phyloP scores from a whole-genome alignment of 2,329 filamentous ascomycete genomes.

The Cytospora piceae region DNA sequence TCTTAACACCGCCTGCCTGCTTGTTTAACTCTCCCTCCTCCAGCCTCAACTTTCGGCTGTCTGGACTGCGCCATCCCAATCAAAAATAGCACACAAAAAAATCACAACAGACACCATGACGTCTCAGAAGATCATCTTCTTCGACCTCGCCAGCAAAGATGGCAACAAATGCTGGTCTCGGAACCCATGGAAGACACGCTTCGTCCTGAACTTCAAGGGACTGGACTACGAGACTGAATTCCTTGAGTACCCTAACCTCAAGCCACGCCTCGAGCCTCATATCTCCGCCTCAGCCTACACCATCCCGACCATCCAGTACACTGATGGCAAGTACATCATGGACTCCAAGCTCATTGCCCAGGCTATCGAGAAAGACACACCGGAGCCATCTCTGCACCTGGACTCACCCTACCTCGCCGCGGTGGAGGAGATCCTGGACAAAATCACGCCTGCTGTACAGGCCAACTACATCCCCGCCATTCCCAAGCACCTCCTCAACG shows the following conservation, averaged over 20 bases:
- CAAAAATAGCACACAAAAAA: background rate
- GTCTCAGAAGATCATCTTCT: constrained; percentile 54
- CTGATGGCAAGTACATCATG: constrained; percentile 63
- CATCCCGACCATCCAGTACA: constrained; percentile 58
- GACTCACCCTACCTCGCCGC: constrained; percentile 54
- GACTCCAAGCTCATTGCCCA: constrained; percentile 65
- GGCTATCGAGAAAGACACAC: constrained; percentile 61
- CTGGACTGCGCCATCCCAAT: background rate
- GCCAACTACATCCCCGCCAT: constrained; percentile 53
- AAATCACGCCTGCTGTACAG: constrained; percentile 40
- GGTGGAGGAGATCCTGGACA: constrained; percentile 46
- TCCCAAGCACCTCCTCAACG: constrained; percentile 54
- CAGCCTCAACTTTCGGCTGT: background rate
- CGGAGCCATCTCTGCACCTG: constrained; percentile 60
- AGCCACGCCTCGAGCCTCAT: constrained; percentile 55
- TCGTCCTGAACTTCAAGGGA: constrained; percentile 69
- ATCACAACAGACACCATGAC: constrained; percentile 36
- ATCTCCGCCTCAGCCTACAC: constrained; percentile 53
- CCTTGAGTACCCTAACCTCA: constrained; percentile 69
- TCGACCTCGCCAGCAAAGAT: constrained; percentile 63
- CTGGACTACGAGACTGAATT: constrained; percentile 71
- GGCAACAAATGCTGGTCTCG: constrained; percentile 61
- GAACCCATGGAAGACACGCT: constrained; percentile 73
- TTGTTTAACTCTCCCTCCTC: background rate
- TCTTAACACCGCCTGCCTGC: too few relatives aligned